Evolutionary conservation across 2,329 filamentous ascomycete genomes (phyloP).

Genomic region (Trichoderma arundinaceum): DNA sequence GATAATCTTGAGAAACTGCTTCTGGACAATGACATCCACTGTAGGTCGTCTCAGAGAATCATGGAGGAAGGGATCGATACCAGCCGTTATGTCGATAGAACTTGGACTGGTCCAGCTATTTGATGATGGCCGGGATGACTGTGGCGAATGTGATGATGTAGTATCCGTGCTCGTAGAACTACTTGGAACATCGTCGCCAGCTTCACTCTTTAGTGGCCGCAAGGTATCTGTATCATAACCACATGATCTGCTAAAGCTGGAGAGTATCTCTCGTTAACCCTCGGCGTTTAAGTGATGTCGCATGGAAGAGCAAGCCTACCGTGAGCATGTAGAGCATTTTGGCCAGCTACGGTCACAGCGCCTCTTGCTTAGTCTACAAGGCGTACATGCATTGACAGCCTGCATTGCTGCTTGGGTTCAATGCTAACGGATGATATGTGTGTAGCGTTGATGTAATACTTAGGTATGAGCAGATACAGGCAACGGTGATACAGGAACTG

Average conservation of each 20-base stretch:
- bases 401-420: background rate
- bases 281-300: too few species aligned
- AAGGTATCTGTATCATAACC: background rate
- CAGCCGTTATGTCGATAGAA: background rate
- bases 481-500: background rate
- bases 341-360: constrained; percentile 7
- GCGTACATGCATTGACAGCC: background rate
- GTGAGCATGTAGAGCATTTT: background rate
- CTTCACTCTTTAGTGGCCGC: background rate
- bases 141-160: background rate
- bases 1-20: background rate
- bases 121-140: background rate
- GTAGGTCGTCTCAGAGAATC: constrained; percentile 6
- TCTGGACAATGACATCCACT: constrained; percentile 8
- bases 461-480: background rate
- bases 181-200: background rate
- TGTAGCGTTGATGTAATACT: background rate
- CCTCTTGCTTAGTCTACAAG: background rate
- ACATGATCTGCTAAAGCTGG: background rate
- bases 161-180: background rate
- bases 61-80: background rate
- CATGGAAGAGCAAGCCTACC: background rate
- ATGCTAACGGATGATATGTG: background rate
- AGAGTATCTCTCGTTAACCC: background rate
- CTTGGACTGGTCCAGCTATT: background rate